Evolutionary conservation across 2,329 filamentous ascomycete species (phyloP).

Genomic region (Paracamarosporium sp.): DNA sequence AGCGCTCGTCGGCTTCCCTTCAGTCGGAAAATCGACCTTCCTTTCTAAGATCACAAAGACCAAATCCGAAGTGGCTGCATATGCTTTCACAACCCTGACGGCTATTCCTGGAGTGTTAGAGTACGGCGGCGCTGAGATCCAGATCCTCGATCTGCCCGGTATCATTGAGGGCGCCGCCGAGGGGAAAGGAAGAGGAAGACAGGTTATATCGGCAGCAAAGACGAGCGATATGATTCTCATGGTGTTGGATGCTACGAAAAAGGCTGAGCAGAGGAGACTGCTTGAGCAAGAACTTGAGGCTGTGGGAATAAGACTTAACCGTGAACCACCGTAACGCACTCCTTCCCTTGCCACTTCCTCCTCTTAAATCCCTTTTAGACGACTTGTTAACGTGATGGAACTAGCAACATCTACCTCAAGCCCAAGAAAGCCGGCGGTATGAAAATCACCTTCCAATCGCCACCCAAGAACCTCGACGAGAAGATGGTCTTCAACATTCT

Average conservation of each 20-base stretch:
- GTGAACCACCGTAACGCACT: conserved; percentile 78
- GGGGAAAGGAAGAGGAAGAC: conserved; percentile 91
- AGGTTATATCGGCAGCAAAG: conserved; percentile 98
- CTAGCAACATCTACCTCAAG: conserved; percentile 97
- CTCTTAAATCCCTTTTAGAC: not conserved
- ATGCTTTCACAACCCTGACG: conserved; percentile 96
- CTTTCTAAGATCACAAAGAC: conserved; percentile 99
- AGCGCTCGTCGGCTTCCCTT: conserved; percentile 97
- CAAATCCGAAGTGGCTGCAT: conserved; percentile 92
- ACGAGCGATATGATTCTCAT: conserved; percentile 97
- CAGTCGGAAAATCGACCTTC: conserved; percentile 98
- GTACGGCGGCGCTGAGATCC: conserved; percentile 97
- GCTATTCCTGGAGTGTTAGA: conserved; percentile 97
- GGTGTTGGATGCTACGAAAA: conserved; percentile 96
- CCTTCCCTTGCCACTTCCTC: not conserved
- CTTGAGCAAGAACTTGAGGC: conserved; percentile 93
- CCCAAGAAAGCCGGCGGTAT: conserved; percentile 94
- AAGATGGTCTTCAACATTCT: conserved; percentile 99
- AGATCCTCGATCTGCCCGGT: conserved; percentile 94
- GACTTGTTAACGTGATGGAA: not conserved
- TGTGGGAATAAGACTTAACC: conserved; percentile 91
- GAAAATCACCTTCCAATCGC: conserved; percentile 94
- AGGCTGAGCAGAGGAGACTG: conserved; percentile 87
- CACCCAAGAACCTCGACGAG: conserved; percentile 91
- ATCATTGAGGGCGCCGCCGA: conserved; percentile 98